Evolutionary conservation across 1,139 yeast species (phyloP).

Genomic region (Yamadazyma pseudoaaseri): DNA sequence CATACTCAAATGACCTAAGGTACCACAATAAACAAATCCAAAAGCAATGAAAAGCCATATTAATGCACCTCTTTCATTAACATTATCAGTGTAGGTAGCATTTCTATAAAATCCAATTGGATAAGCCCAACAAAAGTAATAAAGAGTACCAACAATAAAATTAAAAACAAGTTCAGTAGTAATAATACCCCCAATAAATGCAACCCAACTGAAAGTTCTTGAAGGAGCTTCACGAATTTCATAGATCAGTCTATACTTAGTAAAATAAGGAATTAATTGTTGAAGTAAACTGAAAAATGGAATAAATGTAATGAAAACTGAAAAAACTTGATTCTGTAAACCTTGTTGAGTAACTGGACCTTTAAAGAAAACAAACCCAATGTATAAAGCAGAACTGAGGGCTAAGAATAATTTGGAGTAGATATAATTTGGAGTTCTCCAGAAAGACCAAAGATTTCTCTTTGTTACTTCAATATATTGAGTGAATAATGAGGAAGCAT

Average conservation of each 20-base stretch:
- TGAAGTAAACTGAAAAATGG: conserved; percentile 62
- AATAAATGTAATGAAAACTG: conserved; percentile 65
- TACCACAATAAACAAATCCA: conserved; percentile 46
- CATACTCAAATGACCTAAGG: conserved; percentile 63
- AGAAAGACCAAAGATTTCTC: conserved; percentile 32
- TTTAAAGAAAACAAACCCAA: conserved; percentile 53
- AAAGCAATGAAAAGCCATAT: conserved; percentile 58
- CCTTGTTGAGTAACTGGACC: conserved; percentile 61
- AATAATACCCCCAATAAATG: conserved; percentile 37
- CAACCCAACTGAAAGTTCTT: conserved; percentile 48
- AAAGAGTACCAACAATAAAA: conserved; percentile 29
- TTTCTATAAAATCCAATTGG: conserved; percentile 40
- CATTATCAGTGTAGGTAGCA: conserved; percentile 27
- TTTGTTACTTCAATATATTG: conserved; percentile 23
- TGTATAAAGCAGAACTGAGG: conserved; percentile 38
- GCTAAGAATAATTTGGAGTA: conserved; percentile 39
- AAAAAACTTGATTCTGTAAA: conserved; percentile 61
- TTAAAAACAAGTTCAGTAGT: conserved; percentile 37
- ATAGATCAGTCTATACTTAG: conserved; percentile 70
- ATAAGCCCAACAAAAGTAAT: conserved; percentile 40
- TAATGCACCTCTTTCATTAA: conserved; percentile 56
- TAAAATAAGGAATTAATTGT: conserved; percentile 72
- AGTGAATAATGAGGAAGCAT: conserved; percentile 26
- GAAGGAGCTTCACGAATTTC: conserved; percentile 86
- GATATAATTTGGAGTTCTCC: conserved; percentile 43